Conservation (phyloP, 2,329 filamentous ascomycete genomes). For the Diaporthe sp. region DNA sequence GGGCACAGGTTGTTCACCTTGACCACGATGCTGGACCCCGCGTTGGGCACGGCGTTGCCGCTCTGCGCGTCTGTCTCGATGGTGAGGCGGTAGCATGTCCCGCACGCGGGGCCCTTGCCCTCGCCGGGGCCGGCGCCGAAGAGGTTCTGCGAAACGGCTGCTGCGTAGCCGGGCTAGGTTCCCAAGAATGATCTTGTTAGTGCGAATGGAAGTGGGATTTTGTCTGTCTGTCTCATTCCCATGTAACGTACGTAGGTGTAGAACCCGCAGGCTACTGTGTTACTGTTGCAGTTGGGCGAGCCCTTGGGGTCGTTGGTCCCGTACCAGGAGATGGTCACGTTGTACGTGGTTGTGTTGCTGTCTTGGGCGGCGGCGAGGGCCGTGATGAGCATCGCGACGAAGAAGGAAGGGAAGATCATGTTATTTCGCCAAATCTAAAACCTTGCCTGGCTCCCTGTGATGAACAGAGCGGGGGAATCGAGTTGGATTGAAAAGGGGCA, state of each 20-base stretch:
- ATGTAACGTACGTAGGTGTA: constrained; percentile 31
- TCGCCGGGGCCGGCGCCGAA: constrained; percentile 25
- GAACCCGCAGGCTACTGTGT: constrained; percentile 35
- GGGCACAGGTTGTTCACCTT: constrained; percentile 38
- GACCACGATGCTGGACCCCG: constrained; percentile 31
- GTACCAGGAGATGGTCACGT: constrained; percentile 34
- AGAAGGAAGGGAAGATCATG: neutral
- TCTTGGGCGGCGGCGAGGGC: neutral
- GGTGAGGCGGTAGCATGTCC: constrained; percentile 30
- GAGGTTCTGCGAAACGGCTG: constrained; percentile 34
- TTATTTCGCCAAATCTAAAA: neutral
- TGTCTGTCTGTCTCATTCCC: neutral
- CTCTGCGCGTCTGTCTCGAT: constrained; percentile 13
- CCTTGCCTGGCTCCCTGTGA: neutral
- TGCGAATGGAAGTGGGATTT: neutral
- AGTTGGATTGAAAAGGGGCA: neutral
- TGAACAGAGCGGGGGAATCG: neutral
- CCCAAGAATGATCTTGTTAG: neutral
- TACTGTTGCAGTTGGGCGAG: constrained; percentile 36
- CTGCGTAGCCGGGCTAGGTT: constrained; percentile 30
- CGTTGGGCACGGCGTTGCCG: constrained; percentile 28
- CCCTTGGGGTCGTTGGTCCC: constrained; percentile 32
- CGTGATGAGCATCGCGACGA: neutral
- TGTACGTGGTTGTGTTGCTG: constrained; percentile 23
- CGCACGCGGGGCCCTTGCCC: constrained; percentile 31